Percentiles rank a stretch among this genome's conserved stretches.
Conservation (phyloP, 768 basidiomycete genomes). For the Dacryopinax spathularia region DNA sequence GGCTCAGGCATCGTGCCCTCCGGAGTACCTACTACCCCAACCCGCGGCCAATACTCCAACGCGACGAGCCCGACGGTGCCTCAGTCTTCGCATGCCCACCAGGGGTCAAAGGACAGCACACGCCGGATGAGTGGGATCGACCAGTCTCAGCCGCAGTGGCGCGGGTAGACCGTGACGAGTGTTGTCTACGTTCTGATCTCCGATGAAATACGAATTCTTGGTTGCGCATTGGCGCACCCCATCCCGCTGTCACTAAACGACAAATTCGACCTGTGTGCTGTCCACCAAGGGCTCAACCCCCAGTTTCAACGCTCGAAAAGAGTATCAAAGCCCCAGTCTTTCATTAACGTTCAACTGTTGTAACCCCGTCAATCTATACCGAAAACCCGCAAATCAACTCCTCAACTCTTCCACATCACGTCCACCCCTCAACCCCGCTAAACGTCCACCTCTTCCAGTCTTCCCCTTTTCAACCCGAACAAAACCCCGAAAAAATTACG, state of each 20-base stretch:
- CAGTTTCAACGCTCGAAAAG: neutral
- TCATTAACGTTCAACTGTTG: neutral
- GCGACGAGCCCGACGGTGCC: conserved; percentile 1
- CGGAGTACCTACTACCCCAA: neutral
- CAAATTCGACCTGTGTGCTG: neutral
- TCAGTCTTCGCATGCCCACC: neutral
- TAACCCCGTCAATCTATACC: neutral
- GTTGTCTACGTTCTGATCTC: no score
- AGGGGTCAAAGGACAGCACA: conserved; percentile 1
- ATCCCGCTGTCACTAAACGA: neutral
- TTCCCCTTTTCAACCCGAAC: neutral
- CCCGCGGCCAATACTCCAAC: neutral
- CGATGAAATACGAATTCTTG: no score
- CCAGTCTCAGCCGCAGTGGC: neutral
- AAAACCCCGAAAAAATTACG: neutral
- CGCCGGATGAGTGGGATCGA: conserved; percentile 2
- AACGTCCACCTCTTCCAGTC: neutral
- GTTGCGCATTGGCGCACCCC: neutral
- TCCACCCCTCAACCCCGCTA: neutral
- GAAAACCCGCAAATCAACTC: no score
- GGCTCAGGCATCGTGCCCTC: neutral
- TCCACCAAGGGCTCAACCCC: neutral
- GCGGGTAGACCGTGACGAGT: neutral
- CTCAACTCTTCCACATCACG: neutral
- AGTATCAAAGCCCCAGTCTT: neutral